Evolutionary conservation across 1,139 yeast species (phyloP), one percentile per base, ranked within the genome.

Genomic region (Blastobotrys indianensis): DNA sequence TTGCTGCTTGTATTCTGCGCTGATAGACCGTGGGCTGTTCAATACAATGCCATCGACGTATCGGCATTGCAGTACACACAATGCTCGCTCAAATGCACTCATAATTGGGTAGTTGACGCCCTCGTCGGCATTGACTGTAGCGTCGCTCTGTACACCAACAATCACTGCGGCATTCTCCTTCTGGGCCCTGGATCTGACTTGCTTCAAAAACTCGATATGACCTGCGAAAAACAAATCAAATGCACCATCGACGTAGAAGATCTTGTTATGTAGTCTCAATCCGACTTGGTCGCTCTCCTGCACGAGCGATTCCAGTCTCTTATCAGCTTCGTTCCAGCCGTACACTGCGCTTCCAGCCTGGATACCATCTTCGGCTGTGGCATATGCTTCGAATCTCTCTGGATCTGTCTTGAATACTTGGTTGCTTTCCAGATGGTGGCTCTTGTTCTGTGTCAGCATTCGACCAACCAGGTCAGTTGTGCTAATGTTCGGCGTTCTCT

Each of bases 401-500:
- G 60, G 57, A 8, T 44, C 52, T 6, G 53, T 49, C 25, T 44
- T 38, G 32, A 55, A 51, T 9, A 46, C 40, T 12, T 51, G 47
- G 41, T 51, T 52, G 38, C 38, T 42, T 77, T 59, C 7, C 70
- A 60, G 66, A 61, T 84, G 92, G 59, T 82, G 90, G 29, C 62
- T 67, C 42, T 77, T 71, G 58, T 73, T 72, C 48, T 50, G 45
- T 32, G 81, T 70, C 51, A 90, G 72, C 82, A 92, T 85, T 48
- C 97, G 73, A n/a, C 92, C 94, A 40, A 92, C 96, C 50, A 92
- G 74, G 63, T 92, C 97, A 0, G 98, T 92, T 5, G 98, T 92
- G 52, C 94, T 83, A 43, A 92, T 94, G 60, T 90, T 90, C 7
- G 92, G 94, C 0, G 98, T 92, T 54, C 98, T 73, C 64, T 86